Evolutionary conservation across 208 protist species (phyloP), one percentile per base, ranked within the genome.

Genomic region (Spongospora subterranea): DNA sequence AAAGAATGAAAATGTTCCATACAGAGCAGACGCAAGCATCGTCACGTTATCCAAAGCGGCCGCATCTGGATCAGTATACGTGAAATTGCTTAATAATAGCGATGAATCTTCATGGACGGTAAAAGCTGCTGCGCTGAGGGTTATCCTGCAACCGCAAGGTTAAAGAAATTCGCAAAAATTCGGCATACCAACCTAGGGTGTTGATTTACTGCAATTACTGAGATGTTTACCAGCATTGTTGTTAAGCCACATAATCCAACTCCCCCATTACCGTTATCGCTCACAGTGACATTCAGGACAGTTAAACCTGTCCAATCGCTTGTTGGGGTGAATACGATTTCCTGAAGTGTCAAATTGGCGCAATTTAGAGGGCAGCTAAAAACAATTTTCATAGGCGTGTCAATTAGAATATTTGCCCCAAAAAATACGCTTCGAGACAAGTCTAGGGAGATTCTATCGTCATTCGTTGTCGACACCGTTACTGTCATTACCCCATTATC

Each of bases 401-500:
- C 6, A 35, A n/a, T 45, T 6, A 35, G 6, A 20, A 82, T n/a
- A 43, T 6, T 35, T 6, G 71, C 71, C 13, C 71, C 71, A 43
- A 39, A 13, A 35, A 35, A 43, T 20, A 43, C 71, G 35, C 17
- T n/a, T 20, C 6, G 17, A 20, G 35, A 43, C 17, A n/a, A 13
- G n/a, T 43, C 71, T 20, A 82, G n/a, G 6, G 71, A 82, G 17
- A 82, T 6, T 13, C 17, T 40, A 6, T 20, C 17, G 17, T 6
- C 13, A 13, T 35, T 82, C 71, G 35, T 20, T 43, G n/a, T 35
- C 6, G 71, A 45, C 6, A 43, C 17, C 6, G 71, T 82, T n/a
- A 82, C 6, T 20, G 71, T 82, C 71, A 82, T 82, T 35, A 82
- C n/a, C 17, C 71, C 71, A 20, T 43, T 13, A 43, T 82, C 71